A percentile compares a stretch with the other conserved stretches of the same genome.
phyloP scores from a whole-genome alignment of 495 filamentous ascomycete genomes.

The Neurospora sublineolata region DNA sequence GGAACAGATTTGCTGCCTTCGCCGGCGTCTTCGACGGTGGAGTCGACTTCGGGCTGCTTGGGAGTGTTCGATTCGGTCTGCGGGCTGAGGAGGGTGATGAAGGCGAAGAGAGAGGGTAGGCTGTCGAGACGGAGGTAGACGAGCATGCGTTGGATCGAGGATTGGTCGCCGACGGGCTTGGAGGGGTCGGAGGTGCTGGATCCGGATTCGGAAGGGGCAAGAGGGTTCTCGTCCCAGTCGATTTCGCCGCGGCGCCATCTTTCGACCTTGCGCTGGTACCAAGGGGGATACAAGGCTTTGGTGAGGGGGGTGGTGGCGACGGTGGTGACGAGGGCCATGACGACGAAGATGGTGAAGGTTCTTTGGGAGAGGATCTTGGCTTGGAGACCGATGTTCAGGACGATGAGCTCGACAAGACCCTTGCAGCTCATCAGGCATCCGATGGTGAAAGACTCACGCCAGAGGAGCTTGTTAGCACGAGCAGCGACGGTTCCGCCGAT shows the following conservation, averaged over 20 bases:
- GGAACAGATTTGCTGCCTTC: conserved; percentile 7
- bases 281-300: conserved; percentile 65
- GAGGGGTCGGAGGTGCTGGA: conserved; percentile 26
- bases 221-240: conserved; percentile 72
- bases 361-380: conserved; percentile 75
- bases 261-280: conserved; percentile 84
- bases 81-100: conserved; percentile 64
- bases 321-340: conserved; percentile 90
- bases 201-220: conserved; percentile 30
- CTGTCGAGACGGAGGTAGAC: conserved; percentile 76
- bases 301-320: conserved; percentile 83
- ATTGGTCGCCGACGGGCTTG: conserved; percentile 32
- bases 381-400: conserved; percentile 89
- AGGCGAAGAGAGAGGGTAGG: conserved; percentile 73
- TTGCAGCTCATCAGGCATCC: conserved; percentile 97
- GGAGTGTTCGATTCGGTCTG: conserved; percentile 14
- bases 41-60: neutral
- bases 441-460: conserved; percentile 88
- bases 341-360: conserved; percentile 98
- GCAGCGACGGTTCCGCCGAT: conserved; percentile 76
- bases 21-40: conserved; percentile 6
- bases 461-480: conserved; percentile 63
- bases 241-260: conserved; percentile 88
- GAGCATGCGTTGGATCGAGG: conserved; percentile 35
- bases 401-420: conserved; percentile 89